A percentile compares a stretch with the other conserved stretches of the same genome.
Conservation (phyloP, 345 rosid genomes). For the Citrus maxima region DNA sequence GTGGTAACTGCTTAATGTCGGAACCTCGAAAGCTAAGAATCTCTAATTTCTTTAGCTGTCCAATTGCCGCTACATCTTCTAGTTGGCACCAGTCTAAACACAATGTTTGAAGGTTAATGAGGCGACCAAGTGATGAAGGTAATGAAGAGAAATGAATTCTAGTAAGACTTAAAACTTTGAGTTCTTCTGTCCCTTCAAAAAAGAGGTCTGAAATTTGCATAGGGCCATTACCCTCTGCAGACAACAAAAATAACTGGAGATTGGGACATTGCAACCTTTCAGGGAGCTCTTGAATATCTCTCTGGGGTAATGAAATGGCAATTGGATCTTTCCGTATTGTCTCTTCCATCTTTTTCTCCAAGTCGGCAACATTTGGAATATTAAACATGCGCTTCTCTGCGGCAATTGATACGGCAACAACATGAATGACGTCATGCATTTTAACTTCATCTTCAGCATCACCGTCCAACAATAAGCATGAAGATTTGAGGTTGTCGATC, state of each 20-base stretch:
- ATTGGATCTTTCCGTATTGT: background rate
- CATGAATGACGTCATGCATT: conserved; percentile 27
- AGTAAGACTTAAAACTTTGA: conserved; percentile 20
- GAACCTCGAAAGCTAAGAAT: background rate
- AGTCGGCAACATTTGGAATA: background rate
- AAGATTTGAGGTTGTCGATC: conserved; percentile 15
- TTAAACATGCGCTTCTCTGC: background rate
- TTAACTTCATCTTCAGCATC: background rate
- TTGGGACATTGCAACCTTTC: conserved; percentile 1
- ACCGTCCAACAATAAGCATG: conserved; percentile 18
- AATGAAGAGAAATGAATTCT: background rate
- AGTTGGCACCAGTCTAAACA: background rate
- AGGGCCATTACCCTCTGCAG: rapidly evolving
- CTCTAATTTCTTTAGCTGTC: background rate
- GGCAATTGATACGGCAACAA: conserved; percentile 12
- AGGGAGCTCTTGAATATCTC: conserved; percentile 7
- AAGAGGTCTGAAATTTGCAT: background rate
- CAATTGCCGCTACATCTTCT: background rate
- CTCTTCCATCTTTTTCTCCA: background rate
- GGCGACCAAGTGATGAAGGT: conserved; percentile 12
- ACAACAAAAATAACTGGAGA: background rate
- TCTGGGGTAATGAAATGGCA: background rate
- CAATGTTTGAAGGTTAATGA: conserved; percentile 10
- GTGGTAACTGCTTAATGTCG: rapidly evolving
- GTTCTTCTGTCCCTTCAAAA: conserved; percentile 7